These are phyloP conservation scores for Suillus occidentalis DNA, from an alignment of 768 basidiomycete genomes.

Conservation along the genomic window DNA sequence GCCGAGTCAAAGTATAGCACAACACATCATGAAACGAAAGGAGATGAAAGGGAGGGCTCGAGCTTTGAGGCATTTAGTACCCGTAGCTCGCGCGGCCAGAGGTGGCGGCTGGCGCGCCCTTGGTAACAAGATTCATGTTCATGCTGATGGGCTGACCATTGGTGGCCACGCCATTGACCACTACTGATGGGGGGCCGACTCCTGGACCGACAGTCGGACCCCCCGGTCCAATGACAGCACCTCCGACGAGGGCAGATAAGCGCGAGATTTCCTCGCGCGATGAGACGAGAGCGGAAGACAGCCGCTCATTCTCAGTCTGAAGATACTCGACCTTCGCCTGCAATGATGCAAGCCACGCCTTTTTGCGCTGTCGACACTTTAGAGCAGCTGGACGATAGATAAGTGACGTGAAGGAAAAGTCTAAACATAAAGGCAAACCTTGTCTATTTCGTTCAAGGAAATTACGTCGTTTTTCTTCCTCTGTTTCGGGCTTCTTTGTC, in stretches of 20 bases:
- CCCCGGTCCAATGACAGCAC: constrained; percentile 51
- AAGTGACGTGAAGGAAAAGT: background rate
- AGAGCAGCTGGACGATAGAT: constrained; percentile 70
- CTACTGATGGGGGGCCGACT: constrained; percentile 26
- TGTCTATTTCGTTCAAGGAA: constrained; percentile 97
- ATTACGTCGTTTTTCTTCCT: constrained; percentile 96
- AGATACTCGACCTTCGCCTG: constrained; percentile 94
- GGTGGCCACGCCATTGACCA: constrained; percentile 24
- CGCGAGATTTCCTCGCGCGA: constrained; percentile 92
- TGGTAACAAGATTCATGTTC: constrained; percentile 40
- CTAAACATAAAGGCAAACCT: constrained; percentile 51
- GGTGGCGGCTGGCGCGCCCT: constrained; percentile 33
- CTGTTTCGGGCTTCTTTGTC: constrained; percentile 86
- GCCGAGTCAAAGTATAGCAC: background rate
- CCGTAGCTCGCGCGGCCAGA: constrained; percentile 40
- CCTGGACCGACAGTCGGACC: constrained; percentile 31
- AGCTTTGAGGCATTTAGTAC: constrained; percentile 28
- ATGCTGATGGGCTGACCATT: constrained; percentile 43
- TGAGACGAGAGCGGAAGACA: constrained; percentile 81
- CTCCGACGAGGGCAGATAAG: constrained; percentile 70
- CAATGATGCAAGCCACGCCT: constrained; percentile 91
- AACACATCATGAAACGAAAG: constrained; percentile 17
- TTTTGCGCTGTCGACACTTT: constrained; percentile 99
- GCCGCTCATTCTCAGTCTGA: constrained; percentile 91
- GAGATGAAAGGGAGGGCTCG: constrained; percentile 9